Percentiles rank a stretch among this genome's conserved stretches.
Conservation (phyloP, 2,329 filamentous ascomycete genomes). For the Penicillium sp. region DNA sequence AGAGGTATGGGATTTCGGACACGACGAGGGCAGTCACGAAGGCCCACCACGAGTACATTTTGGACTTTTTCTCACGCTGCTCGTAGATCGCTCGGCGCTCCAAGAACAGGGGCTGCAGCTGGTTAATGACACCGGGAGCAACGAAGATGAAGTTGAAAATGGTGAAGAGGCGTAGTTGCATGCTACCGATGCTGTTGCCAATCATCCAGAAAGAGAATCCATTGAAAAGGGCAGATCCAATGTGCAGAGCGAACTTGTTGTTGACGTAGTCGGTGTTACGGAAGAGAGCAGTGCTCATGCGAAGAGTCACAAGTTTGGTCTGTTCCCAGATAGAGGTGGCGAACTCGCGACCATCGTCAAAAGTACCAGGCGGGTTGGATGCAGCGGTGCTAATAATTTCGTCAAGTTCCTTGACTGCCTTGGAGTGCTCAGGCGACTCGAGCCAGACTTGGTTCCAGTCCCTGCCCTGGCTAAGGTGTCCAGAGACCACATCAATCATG, state of each 20-base stretch:
- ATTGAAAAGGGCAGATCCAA: slow-evolving; percentile 50
- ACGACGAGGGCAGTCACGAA: slow-evolving; percentile 69
- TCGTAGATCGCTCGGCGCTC: slow-evolving; percentile 69
- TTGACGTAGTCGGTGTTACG: slow-evolving; percentile 66
- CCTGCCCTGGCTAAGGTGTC: slow-evolving; percentile 50
- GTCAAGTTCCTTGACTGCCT: slow-evolving; percentile 62
- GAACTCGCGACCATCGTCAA: slow-evolving; percentile 56
- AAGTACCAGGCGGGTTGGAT: slow-evolving; percentile 43
- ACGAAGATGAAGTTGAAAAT: slow-evolving; percentile 62
- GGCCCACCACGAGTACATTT: slow-evolving; percentile 73
- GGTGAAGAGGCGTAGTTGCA: slow-evolving; percentile 73
- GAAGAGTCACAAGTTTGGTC: slow-evolving; percentile 62
- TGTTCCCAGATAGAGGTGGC: slow-evolving; percentile 64
- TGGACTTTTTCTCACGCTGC: slow-evolving; percentile 63
- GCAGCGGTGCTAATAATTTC: slow-evolving; percentile 54
- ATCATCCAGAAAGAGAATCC: slow-evolving; percentile 65
- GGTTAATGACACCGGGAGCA: slow-evolving; percentile 42
- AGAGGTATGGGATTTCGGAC: slow-evolving; percentile 66
- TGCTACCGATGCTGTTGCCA: slow-evolving; percentile 60
- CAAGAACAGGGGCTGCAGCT: slow-evolving; percentile 66
- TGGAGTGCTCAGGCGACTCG: slow-evolving; percentile 58
- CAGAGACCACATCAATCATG: slow-evolving; percentile 51
- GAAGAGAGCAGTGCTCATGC: slow-evolving; percentile 64
- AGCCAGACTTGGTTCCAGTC: slow-evolving; percentile 73
- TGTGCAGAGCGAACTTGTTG: slow-evolving; percentile 60